These are phyloP conservation scores for Cenococcum geophilum DNA, from an alignment of 495 filamentous ascomycete genomes.

Conservation along the genomic window DNA sequence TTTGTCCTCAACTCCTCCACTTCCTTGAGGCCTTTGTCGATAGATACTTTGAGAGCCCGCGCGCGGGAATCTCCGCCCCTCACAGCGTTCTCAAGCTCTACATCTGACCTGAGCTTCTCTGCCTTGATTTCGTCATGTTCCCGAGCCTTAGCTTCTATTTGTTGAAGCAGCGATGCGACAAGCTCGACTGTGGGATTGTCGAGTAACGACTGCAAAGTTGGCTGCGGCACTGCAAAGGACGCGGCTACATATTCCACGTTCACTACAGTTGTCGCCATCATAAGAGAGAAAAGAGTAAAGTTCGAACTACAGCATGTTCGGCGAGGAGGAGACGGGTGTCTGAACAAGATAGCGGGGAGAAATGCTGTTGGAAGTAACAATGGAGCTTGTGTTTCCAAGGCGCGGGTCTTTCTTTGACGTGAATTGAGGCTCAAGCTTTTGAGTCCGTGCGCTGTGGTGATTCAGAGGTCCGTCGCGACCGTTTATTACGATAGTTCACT, in stretches of 20 bases:
- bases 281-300: constrained; percentile 30
- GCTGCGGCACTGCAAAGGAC: constrained; percentile 66
- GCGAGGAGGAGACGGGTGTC: not conserved
- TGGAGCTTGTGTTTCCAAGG: constrained; percentile 1
- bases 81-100: constrained; percentile 88
- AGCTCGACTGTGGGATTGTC: constrained; percentile 73
- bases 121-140: constrained; percentile 73
- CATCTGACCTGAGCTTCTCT: constrained; percentile 76
- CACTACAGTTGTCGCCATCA: constrained; percentile 68
- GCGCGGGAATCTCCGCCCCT: constrained; percentile 72
- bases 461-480: too few relatives aligned
- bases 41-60: constrained; percentile 67
- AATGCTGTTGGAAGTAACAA: constrained; percentile 2
- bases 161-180: constrained; percentile 60
- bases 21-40: constrained; percentile 77
- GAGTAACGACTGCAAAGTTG: constrained; percentile 56
- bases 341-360: not conserved
- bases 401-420: constrained; percentile 3
- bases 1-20: constrained; percentile 65
- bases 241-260: constrained; percentile 70
- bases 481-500: too few relatives aligned
- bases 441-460: too few relatives aligned
- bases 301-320: constrained; percentile 23
- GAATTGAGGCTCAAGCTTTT: not conserved
- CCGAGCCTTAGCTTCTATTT: constrained; percentile 63